phyloP scores from a whole-genome alignment of 257 asterid species.

The Prunella vulgaris region DNA sequence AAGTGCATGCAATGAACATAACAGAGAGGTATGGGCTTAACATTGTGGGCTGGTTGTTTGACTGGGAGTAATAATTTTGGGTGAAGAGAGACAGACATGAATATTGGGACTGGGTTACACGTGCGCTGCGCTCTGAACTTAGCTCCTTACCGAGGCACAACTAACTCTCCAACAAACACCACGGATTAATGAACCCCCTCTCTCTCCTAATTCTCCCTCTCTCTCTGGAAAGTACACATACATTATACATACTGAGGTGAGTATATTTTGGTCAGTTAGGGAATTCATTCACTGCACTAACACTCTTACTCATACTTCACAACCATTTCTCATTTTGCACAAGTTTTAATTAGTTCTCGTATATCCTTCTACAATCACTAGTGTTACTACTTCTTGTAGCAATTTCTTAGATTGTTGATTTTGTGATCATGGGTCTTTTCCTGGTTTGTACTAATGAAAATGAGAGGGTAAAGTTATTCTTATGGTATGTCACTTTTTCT shows the following conservation, averaged over 20 bases:
- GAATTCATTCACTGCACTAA: background rate
- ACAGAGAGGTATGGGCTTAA: slow-evolving; percentile 31
- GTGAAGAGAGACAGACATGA: slow-evolving; percentile 6
- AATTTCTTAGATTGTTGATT: background rate
- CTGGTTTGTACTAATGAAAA: background rate
- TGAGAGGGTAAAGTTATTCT: background rate
- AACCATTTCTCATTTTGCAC: background rate
- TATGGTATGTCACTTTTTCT: background rate
- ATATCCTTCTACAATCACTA: background rate
- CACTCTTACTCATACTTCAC: background rate
- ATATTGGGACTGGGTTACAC: slow-evolving; percentile 34
- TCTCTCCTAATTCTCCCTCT: background rate
- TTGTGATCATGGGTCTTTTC: background rate
- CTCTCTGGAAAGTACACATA: background rate
- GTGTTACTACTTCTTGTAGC: background rate
- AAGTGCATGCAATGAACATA: background rate
- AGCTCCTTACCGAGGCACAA: slow-evolving; percentile 48
- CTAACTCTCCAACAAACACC: slow-evolving; percentile 34
- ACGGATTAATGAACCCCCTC: slow-evolving; percentile 12
- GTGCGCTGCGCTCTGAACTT: slow-evolving; percentile 29
- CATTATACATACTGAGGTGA: background rate
- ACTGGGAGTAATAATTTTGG: background rate
- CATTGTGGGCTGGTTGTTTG: slow-evolving; percentile 19
- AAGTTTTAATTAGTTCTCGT: background rate
- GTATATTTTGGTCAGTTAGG: slow-evolving; percentile 10